Evolutionary conservation across 257 asterid species (phyloP), one percentile per base, ranked within the genome.

Genomic region (Salvia splendens): DNA sequence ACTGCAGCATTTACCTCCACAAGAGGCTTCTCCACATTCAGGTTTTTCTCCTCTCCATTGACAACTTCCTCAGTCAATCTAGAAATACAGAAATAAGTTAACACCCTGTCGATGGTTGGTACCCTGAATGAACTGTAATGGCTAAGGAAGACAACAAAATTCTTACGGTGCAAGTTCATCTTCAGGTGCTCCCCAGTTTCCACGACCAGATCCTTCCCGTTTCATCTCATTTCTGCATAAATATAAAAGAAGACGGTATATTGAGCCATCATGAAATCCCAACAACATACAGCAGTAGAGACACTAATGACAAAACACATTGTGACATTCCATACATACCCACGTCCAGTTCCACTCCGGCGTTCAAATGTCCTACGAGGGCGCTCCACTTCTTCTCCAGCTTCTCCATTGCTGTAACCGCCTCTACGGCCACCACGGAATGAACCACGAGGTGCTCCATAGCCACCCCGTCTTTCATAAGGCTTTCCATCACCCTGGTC

Each of bases 271-370:
- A 12, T 12, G 17, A 16, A 10, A 51, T 63, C 2, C 6, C 59
- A 32, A 57, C 35, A 47, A 1, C 65, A 43, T 53, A 24, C 30
- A 24, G 30, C 30, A 24, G 30, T 24, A 24, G 30, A 24, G 30
- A 24, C 30, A 24, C 30, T 0, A 24, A 24, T 24, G 38, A 33
- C 6, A 33, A 0, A 33, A 2, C 6, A 46, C 8, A n/a, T n/a
- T n/a, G n/a, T n/a, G n/a, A n/a, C n/a, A 47, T 12, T 9, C n/a
- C 6, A 45, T 10, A 49, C 65, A 4, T 83, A 91, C 97, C 95
- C 93, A 8, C 82, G 87, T 3, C 95, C 89, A 59, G 95, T 85
- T 65, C 95, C 97, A 83, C 89, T 88, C 42, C 73, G 89, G 24
- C 93, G 91, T n/a, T 86, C 96, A 60, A 75, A 81, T 9, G 67